phyloP scores from a whole-genome alignment of 805 yeast species.

The Wickerhamomyces ciferrii region DNA sequence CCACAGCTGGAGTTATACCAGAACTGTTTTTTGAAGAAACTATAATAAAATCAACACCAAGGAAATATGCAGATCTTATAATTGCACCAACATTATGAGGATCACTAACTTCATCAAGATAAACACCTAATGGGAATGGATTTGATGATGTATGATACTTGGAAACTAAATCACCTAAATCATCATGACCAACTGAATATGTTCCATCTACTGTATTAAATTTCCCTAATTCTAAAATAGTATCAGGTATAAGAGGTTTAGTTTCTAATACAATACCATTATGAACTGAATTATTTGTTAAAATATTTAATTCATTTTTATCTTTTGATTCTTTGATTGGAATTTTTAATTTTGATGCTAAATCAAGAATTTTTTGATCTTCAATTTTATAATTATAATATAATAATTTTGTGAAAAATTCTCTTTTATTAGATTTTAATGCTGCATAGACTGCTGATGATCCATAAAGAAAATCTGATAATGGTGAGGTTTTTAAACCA shows the following conservation, averaged over 20 bases:
- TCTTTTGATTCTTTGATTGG: constrained; percentile 16
- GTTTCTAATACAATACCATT: constrained; percentile 76
- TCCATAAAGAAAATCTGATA: constrained; percentile 71
- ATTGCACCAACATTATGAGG: constrained; percentile 88
- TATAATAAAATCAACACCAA: constrained; percentile 78
- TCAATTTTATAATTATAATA: constrained; percentile 35
- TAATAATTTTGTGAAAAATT: constrained; percentile 43
- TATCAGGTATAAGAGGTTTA: constrained; percentile 38
- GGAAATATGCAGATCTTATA: constrained; percentile 69
- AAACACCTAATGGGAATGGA: constrained; percentile 62
- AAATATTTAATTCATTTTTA: constrained; percentile 48
- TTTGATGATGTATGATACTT: constrained; percentile 16
- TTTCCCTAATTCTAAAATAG: constrained; percentile 20
- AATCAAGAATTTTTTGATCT: constrained; percentile 35
- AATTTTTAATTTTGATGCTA: constrained; percentile 35
- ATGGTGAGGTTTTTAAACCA: constrained; percentile 33
- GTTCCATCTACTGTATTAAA: constrained; percentile 12
- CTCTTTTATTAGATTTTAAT: constrained; percentile 48
- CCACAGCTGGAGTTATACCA: constrained; percentile 68
- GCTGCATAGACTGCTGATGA: constrained; percentile 73
- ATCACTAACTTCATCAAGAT: constrained; percentile 74
- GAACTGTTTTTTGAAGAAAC: constrained; percentile 70
- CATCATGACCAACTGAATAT: constrained; percentile 18
- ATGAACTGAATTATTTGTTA: constrained; percentile 69
- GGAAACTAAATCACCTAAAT: constrained; percentile 20